A percentile compares a stretch with the other conserved stretches of the same genome.
These are phyloP conservation scores for Calamus simplicifolius DNA, from an alignment of 176 grass and related monocot species.

Conservation along the genomic window DNA sequence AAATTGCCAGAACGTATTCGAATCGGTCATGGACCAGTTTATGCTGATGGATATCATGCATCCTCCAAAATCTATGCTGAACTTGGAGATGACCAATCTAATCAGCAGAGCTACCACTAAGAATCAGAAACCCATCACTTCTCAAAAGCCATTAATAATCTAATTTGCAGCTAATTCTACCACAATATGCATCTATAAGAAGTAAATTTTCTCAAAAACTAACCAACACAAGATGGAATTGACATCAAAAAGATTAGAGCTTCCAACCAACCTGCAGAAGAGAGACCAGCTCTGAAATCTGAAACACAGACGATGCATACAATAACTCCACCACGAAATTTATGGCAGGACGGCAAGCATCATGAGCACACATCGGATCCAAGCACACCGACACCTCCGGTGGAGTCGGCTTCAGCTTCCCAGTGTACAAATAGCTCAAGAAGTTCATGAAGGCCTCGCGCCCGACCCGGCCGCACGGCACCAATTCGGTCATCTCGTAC, in stretches of 20 bases:
- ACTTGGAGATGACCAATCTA: no score
- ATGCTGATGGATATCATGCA: no score
- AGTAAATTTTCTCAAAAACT: not conserved
- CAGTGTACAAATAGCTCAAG: conserved; percentile 75
- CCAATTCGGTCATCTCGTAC: conserved; percentile 73
- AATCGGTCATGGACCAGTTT: no score
- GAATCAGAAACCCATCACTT: no score
- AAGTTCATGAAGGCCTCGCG: conserved; percentile 67
- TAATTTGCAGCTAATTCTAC: no score
- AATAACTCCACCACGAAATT: conserved; percentile 63
- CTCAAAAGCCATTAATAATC: no score
- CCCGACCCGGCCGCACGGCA: conserved; percentile 46
- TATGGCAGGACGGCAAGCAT: conserved; percentile 84
- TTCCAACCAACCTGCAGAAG: conserved; percentile 59
- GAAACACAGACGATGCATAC: conserved; percentile 71
- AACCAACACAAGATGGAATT: not conserved
- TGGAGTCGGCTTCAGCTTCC: conserved; percentile 41
- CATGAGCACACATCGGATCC: conserved; percentile 59
- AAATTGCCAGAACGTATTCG: no score
- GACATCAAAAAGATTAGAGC: not conserved
- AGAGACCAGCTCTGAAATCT: conserved; percentile 64
- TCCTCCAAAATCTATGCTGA: no score
- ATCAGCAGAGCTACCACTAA: no score
- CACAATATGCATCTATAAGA: not conserved
- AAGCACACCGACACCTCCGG: conserved; percentile 58